Conservation (phyloP, 2,329 filamentous ascomycete species). For the Hymenotorrendiella dingleyae region DNA sequence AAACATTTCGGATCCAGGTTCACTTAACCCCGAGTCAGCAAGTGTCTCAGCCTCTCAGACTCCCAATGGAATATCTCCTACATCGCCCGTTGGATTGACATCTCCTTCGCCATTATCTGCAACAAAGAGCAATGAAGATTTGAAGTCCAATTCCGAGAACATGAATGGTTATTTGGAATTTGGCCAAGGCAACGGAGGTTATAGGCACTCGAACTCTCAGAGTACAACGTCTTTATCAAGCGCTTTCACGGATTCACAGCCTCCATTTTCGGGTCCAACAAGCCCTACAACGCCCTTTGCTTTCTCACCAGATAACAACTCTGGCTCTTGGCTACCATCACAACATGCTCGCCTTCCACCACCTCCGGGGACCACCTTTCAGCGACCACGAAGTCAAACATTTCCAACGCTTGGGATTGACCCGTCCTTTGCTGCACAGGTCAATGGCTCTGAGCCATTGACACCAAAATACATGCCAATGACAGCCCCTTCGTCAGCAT, state of each 20-base stretch:
- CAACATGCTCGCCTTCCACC: conserved; percentile 43
- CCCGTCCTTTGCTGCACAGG: conserved; percentile 44
- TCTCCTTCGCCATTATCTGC: conserved; percentile 67
- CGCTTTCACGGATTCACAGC: conserved; percentile 57
- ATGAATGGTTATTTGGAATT: conserved; percentile 56
- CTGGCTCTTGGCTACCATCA: conserved; percentile 57
- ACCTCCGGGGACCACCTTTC: conserved; percentile 42
- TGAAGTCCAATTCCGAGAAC: conserved; percentile 55
- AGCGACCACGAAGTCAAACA: conserved; percentile 79
- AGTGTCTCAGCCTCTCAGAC: conserved; percentile 54
- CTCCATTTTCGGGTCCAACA: conserved; percentile 66
- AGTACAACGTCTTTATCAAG: conserved; percentile 62
- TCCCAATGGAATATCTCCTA: conserved; percentile 63
- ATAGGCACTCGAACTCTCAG: conserved; percentile 61
- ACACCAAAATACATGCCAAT: conserved; percentile 45
- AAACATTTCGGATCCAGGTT: conserved; percentile 64
- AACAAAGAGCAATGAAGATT: conserved; percentile 56
- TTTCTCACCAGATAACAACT: conserved; percentile 69
- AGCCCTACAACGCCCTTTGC: conserved; percentile 70
- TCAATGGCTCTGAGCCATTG: conserved; percentile 46
- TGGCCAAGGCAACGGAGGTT: conserved; percentile 41
- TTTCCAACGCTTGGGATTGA: conserved; percentile 68
- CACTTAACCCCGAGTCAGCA: conserved; percentile 48
- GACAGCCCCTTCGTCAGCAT: conserved; percentile 35
- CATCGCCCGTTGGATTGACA: conserved; percentile 60